Evolutionary conservation across 176 grass and related monocot genomes (phyloP), one percentile per base, ranked within the genome.

Genomic region (Aegilops bicornis): DNA sequence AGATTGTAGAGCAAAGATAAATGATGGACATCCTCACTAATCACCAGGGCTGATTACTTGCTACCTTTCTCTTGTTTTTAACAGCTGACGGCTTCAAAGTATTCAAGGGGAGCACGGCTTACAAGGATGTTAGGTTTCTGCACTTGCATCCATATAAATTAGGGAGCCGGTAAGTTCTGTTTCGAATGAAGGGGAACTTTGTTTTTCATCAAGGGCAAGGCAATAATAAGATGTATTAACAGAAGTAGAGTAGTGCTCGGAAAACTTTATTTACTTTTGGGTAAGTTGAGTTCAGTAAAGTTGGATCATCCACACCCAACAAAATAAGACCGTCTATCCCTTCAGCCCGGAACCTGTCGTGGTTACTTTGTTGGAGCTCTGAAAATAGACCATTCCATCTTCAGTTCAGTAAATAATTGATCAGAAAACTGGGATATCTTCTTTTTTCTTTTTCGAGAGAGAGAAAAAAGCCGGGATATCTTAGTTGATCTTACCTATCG

Each of bases 101-200:
- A 54, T 97, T 97, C 73, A 91, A 43, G 84, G 87, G 87, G 68
- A 95, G 89, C 76, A 82, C 39, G 5, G 89, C 85, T 6, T 97
- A 91, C 80, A 88, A 91, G n/a, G 70, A 95, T 90, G 95, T 97
- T 93, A 95, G 89, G 47, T 22, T 50, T 89, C 39, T 74, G 61
- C 67, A 59, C 43, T 61, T 62, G n/a, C 56, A 79, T 82, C 40
- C 4, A 58, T 40, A 76, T 27, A 27, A 27, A 27, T 27, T 27
- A 27, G 25, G 25, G 25, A 27, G 25, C 25, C 25, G 25, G 25
- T 27, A 27, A 27, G 25, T 27, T 27, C 25, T 27, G 25, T 27
- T 54, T 0, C 15, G 22, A 37, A 62, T 35, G 48, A 58, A 32
- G 8, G 47, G 12, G 47, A 73, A 73, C 39, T n/a, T 64, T 73